phyloP scores from a whole-genome alignment of 805 yeast species.

The Kazachstania kunashirensis region DNA sequence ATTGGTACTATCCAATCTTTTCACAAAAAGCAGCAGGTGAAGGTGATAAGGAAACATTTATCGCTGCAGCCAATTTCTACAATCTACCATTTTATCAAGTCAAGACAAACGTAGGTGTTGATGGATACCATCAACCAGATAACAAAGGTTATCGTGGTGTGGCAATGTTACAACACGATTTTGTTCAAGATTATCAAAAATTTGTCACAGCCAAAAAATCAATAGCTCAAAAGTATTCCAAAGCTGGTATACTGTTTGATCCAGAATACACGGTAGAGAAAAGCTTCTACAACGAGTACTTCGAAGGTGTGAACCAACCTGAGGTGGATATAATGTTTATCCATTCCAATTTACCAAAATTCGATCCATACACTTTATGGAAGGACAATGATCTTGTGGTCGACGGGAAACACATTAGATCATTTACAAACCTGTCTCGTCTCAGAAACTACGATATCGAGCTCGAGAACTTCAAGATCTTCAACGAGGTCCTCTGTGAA shows the following conservation, averaged over 20 bases:
- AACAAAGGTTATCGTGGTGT: conserved; percentile 43
- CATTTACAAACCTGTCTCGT: conserved; percentile 15
- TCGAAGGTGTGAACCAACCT: conserved; percentile 1
- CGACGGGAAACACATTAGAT: conserved; percentile 19
- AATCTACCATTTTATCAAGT: conserved; percentile 43
- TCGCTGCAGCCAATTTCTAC: conserved; percentile 49
- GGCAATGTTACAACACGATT: conserved; percentile 72
- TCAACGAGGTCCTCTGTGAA: conserved; percentile 16
- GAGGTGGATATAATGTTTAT: conserved; percentile 27
- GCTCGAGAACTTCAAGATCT: conserved; percentile 19
- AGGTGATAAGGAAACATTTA: conserved; percentile 72
- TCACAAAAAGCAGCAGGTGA: conserved; percentile 73
- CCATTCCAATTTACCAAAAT: conserved; percentile 34
- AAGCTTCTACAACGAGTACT: conserved; percentile 8
- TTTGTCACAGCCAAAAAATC: conserved; percentile 10
- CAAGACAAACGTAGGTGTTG: conserved; percentile 22
- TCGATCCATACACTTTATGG: conserved; percentile 29
- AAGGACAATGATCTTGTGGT: conserved; percentile 16
- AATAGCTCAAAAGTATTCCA: not conserved
- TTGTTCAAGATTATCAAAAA: conserved; percentile 44
- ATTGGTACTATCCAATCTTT: conserved; percentile 56
- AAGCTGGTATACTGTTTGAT: conserved; percentile 1
- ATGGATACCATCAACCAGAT: conserved; percentile 30
- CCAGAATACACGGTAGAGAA: conserved; percentile 4
- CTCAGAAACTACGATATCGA: conserved; percentile 22